Evolutionary conservation across 192 early-diverging fungal species (phyloP).

Genomic region (Globomyces pollinis-pini): DNA sequence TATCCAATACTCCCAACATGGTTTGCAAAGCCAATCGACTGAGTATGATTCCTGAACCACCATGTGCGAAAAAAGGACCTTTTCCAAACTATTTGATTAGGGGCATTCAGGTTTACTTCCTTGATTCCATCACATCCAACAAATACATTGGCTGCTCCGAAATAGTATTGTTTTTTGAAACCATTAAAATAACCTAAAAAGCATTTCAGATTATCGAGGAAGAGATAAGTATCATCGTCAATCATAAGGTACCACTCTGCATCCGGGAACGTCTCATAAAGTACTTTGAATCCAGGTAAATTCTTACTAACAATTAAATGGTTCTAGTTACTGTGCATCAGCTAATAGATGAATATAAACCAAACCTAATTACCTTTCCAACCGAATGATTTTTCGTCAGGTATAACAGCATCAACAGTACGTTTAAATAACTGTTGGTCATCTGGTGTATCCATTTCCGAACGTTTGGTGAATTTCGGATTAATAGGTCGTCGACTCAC

Average conservation of each 20-base stretch:
- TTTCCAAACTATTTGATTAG: conserved; percentile 33
- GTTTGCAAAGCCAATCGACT: conserved; percentile 36
- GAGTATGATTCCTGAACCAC: conserved; percentile 46
- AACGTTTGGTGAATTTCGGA: background rate
- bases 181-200: conserved; percentile 26
- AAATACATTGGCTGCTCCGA: conserved; percentile 34
- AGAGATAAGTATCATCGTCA: conserved; percentile 57
- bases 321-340: too few species aligned
- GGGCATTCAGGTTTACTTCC: too few species aligned
- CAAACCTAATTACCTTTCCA: too few species aligned
- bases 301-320: conserved; percentile 55
- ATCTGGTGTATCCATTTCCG: background rate
- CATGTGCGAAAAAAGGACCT: conserved; percentile 49
- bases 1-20: conserved; percentile 26
- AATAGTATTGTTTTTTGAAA: conserved; percentile 27
- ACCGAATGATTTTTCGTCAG: conserved; percentile 31
- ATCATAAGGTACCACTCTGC: conserved; percentile 59
- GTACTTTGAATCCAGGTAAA: conserved; percentile 39
- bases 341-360: background rate
- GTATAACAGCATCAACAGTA: conserved; percentile 19
- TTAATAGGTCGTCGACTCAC: background rate
- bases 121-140: conserved; percentile 45
- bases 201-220: conserved; percentile 39
- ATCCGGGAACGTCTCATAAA: conserved; percentile 40
- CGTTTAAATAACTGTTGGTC: too few species aligned